Conservation (phyloP, 2,329 filamentous ascomycete genomes). For the Lachnellula subtilissima region DNA sequence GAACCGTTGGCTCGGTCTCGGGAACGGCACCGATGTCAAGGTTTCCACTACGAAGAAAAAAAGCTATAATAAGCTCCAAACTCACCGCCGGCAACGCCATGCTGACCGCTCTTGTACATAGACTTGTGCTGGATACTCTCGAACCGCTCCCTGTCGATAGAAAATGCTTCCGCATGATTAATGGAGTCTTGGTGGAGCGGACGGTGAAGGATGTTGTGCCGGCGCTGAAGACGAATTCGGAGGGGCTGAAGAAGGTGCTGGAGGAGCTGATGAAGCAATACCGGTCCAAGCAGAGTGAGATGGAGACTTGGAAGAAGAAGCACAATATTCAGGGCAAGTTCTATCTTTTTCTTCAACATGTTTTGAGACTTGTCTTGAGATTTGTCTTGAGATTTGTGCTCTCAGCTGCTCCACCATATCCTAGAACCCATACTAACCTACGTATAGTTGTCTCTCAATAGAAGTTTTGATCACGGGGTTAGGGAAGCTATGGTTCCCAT, state of each 20-base stretch:
- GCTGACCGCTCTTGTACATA: conserved; percentile 36
- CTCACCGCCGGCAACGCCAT: conserved; percentile 21
- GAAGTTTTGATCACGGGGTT: conserved; percentile 9
- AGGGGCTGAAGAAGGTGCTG: conserved; percentile 88
- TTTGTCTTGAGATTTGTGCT: too few species aligned
- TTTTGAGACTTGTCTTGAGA: too few species aligned
- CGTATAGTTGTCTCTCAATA: conserved; percentile 66
- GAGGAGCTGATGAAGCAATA: conserved; percentile 96
- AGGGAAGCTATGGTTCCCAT: conserved; percentile 4
- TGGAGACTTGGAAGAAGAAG: conserved; percentile 99
- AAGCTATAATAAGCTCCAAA: conserved; percentile 15
- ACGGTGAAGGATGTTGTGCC: conserved; percentile 92
- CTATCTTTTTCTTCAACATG: too few species aligned
- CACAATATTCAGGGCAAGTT: conserved; percentile 64
- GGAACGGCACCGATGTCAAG: not conserved
- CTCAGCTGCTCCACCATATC: too few species aligned
- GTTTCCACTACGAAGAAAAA: not conserved
- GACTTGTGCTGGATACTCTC: conserved; percentile 90
- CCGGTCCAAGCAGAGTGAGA: conserved; percentile 86
- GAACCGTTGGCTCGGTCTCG: not conserved
- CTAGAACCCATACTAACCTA: too few species aligned
- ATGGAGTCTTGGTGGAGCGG: conserved; percentile 89
- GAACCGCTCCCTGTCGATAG: conserved; percentile 76
- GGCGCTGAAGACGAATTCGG: conserved; percentile 85
- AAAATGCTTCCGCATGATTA: conserved; percentile 98